These are phyloP conservation scores for Cystobasidium tubakii DNA, from an alignment of 768 basidiomycete genomes.

Conservation along the genomic window DNA sequence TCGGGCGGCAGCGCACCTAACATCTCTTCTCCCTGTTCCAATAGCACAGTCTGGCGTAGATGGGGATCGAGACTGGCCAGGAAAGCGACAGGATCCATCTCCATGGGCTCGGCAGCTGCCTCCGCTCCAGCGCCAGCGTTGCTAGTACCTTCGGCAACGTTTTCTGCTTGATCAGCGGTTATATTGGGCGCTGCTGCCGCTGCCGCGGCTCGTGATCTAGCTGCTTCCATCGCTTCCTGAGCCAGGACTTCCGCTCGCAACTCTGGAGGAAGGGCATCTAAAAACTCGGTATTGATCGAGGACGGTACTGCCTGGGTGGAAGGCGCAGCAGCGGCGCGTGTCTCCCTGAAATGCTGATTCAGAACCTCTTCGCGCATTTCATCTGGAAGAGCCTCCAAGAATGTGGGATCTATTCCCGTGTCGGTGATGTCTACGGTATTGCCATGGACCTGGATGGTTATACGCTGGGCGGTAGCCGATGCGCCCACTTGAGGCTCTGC, in stretches of 20 bases:
- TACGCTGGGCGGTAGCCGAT: constrained; percentile 52
- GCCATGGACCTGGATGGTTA: constrained; percentile 87
- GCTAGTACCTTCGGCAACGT: not conserved
- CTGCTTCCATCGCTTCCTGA: constrained; percentile 72
- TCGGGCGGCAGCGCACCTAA: constrained; percentile 73
- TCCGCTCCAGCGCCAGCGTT: not conserved
- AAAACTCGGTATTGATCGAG: constrained; percentile 87
- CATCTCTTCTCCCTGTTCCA: constrained; percentile 69
- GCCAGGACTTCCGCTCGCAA: constrained; percentile 95
- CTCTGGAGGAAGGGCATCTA: constrained; percentile 91
- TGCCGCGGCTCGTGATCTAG: constrained; percentile 47
- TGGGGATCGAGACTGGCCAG: constrained; percentile 75
- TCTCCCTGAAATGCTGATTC: constrained; percentile 92
- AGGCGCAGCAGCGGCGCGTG: constrained; percentile 63
- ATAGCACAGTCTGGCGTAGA: constrained; percentile 79
- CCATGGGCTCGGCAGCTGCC: constrained; percentile 52
- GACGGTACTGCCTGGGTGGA: constrained; percentile 65
- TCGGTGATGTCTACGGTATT: constrained; percentile 94
- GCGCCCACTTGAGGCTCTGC: constrained; percentile 39
- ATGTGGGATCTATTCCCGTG: constrained; percentile 95
- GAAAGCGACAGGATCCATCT: constrained; percentile 83
- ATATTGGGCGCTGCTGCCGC: constrained; percentile 46
- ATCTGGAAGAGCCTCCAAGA: constrained; percentile 93
- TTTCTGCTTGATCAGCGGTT: constrained; percentile 42
- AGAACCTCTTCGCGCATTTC: constrained; percentile 98